Evolutionary conservation across 768 basidiomycete genomes (phyloP).

Genomic region (Boletus vermiculosoides): DNA sequence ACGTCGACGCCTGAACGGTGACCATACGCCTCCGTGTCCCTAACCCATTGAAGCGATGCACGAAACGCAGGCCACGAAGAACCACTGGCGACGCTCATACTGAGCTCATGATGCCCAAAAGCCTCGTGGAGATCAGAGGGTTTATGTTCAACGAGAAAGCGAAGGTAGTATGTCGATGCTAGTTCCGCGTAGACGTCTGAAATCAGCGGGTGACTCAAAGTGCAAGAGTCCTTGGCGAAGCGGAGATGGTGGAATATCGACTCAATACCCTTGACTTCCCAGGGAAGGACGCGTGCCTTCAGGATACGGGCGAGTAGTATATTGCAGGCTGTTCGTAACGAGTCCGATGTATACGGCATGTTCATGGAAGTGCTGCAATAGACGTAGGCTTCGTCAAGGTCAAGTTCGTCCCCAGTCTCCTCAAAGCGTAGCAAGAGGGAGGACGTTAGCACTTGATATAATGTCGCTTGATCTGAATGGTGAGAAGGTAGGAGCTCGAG

Average conservation of each 20-base stretch:
- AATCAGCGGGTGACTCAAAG: conserved; percentile 18
- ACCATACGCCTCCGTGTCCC: conserved; percentile 18
- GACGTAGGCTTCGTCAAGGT: conserved; percentile 26
- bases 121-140: conserved; percentile 24
- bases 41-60: conserved; percentile 24
- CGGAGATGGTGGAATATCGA: conserved; percentile 27
- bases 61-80: conserved; percentile 19
- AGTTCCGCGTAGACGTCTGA: conserved; percentile 26
- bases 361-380: conserved; percentile 16
- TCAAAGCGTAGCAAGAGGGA: conserved; percentile 26
- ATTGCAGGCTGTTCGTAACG: conserved; percentile 16
- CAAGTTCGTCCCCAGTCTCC: conserved; percentile 25
- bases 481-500: conserved; percentile 20
- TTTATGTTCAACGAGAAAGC: conserved; percentile 21
- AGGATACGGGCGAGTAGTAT: conserved; percentile 24
- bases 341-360: conserved; percentile 1
- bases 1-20: conserved; percentile 31
- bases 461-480: conserved; percentile 16
- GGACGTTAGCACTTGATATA: conserved; percentile 19
- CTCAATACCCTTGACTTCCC: conserved; percentile 25
- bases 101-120: conserved; percentile 25
- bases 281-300: conserved; percentile 23
- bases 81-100: conserved; percentile 15
- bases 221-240: conserved; percentile 24
- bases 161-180: conserved; percentile 24